A percentile compares a stretch with the other conserved stretches of the same genome.
These are phyloP conservation scores for Malus hybrid DNA, from an alignment of 331 rosid genomes.

Conservation along the genomic window DNA sequence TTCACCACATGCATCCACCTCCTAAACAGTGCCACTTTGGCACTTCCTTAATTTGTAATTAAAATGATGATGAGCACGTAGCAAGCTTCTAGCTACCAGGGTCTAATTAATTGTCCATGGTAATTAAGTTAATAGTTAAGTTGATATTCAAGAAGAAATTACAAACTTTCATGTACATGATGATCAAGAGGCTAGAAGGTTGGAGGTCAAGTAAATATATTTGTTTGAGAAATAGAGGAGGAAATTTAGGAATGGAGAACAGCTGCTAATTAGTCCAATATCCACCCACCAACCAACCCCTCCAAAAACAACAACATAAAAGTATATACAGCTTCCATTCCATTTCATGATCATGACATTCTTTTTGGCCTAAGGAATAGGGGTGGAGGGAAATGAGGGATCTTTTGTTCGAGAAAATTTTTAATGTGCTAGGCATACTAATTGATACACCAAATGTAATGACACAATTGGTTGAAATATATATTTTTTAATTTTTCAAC, in stretches of 20 bases:
- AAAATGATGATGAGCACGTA: not conserved
- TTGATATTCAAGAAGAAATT: not conserved
- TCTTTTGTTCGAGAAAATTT: too few relatives aligned
- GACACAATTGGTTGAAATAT: too few relatives aligned
- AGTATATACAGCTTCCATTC: not conserved
- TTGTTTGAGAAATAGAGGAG: not conserved
- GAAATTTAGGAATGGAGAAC: not conserved
- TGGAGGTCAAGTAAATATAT: too few relatives aligned
- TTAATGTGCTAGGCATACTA: rapidly evolving
- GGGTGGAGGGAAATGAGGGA: not conserved
- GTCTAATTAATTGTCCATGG: not conserved
- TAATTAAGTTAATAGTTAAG: not conserved
- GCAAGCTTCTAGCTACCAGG: not conserved
- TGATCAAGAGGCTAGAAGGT: not conserved
- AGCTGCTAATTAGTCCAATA: not conserved
- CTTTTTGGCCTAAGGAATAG: not conserved
- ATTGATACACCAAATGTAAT: too few relatives aligned
- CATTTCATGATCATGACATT: not conserved
- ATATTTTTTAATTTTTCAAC: too few relatives aligned
- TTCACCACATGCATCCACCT: not conserved
- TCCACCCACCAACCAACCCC: not conserved
- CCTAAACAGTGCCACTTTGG: too few relatives aligned
- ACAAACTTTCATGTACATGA: not conserved
- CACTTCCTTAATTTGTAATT: too few relatives aligned
- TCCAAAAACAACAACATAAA: not conserved